A percentile compares a stretch with the other conserved stretches of the same genome.
Conservation (phyloP, 2,329 filamentous ascomycete genomes). For the Trichoderma cornu-damae region DNA sequence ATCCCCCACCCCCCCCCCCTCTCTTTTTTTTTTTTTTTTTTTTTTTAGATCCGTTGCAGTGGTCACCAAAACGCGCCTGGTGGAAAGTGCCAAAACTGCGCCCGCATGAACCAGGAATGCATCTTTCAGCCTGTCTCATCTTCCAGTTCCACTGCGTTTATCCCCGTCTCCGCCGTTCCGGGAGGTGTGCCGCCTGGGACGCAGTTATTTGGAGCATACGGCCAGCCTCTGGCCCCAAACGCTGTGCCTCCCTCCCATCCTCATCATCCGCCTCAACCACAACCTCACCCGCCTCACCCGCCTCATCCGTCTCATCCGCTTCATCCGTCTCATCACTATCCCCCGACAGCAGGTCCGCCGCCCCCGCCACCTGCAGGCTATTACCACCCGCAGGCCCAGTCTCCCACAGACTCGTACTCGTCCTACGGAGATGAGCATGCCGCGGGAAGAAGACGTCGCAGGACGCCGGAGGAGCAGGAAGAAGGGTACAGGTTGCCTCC, state of each 20-base stretch:
- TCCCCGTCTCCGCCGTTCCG: slow-evolving; percentile 54
- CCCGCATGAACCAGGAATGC: slow-evolving; percentile 58
- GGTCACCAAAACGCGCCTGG: slow-evolving; percentile 55
- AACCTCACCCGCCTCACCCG: neutral
- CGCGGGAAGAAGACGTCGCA: slow-evolving; percentile 33
- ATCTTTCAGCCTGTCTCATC: slow-evolving; percentile 57
- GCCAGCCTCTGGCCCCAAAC: slow-evolving; percentile 46
- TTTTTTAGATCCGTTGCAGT: slow-evolving; percentile 52
- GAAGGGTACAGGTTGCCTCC: slow-evolving; percentile 44
- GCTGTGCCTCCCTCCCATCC: slow-evolving; percentile 24
- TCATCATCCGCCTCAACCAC: too few species aligned
- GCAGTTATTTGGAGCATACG: slow-evolving; percentile 53
- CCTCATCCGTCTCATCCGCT: slow-evolving; percentile 14
- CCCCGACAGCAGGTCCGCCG: slow-evolving; percentile 21
- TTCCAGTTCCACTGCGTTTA: slow-evolving; percentile 52
- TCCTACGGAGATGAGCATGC: slow-evolving; percentile 35
- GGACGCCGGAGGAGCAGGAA: slow-evolving; percentile 37
- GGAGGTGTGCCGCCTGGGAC: slow-evolving; percentile 54
- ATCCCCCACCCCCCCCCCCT: too few species aligned
- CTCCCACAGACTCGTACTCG: slow-evolving; percentile 42
- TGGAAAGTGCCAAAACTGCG: slow-evolving; percentile 57
- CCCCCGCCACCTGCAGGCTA: slow-evolving; percentile 34
- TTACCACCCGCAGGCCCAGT: slow-evolving; percentile 39
- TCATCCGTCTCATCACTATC: slow-evolving; percentile 23
- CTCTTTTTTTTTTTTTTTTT: neutral